Percentiles rank a stretch among this genome's conserved stretches.
Evolutionary conservation across 805 yeast genomes (phyloP).

Genomic region (Ascoidea tarda): DNA sequence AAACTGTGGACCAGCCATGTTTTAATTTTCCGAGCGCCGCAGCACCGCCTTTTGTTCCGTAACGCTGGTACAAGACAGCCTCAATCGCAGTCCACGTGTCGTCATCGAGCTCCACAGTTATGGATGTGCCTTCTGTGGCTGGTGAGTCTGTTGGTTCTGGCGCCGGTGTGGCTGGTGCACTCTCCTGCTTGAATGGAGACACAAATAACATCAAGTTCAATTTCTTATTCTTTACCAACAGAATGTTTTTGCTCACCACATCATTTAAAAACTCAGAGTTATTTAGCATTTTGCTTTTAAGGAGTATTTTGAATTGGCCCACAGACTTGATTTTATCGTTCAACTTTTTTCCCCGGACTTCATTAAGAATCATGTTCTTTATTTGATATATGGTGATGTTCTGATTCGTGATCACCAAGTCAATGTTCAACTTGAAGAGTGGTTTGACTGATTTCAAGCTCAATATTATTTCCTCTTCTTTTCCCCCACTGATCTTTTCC

Average conservation of each 20-base stretch:
- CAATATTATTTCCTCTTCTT: neutral
- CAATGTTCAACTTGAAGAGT: neutral
- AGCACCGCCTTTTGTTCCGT: too few relatives aligned
- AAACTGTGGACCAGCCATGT: too few relatives aligned
- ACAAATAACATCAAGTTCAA: too few relatives aligned
- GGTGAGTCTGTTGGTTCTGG: slow-evolving; percentile 11
- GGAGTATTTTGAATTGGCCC: neutral
- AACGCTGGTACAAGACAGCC: too few relatives aligned
- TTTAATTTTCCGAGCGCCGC: too few relatives aligned
- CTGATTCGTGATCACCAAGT: neutral
- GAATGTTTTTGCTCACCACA: too few relatives aligned
- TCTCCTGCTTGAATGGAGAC: too few relatives aligned
- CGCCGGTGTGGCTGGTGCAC: too few relatives aligned
- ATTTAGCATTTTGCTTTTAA: neutral
- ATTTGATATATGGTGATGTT: neutral
- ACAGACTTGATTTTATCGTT: neutral
- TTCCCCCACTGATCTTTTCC: neutral
- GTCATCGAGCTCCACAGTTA: neutral
- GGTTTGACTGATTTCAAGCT: neutral
- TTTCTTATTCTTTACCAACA: neutral
- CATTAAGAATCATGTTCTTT: too few relatives aligned
- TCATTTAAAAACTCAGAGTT: neutral
- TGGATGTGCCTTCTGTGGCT: neutral
- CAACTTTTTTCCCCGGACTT: neutral
- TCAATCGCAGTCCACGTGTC: too few relatives aligned